Evolutionary conservation across 768 basidiomycete species (phyloP), one percentile per base, ranked within the genome.

Genomic region (Basidioascus undulatus): DNA sequence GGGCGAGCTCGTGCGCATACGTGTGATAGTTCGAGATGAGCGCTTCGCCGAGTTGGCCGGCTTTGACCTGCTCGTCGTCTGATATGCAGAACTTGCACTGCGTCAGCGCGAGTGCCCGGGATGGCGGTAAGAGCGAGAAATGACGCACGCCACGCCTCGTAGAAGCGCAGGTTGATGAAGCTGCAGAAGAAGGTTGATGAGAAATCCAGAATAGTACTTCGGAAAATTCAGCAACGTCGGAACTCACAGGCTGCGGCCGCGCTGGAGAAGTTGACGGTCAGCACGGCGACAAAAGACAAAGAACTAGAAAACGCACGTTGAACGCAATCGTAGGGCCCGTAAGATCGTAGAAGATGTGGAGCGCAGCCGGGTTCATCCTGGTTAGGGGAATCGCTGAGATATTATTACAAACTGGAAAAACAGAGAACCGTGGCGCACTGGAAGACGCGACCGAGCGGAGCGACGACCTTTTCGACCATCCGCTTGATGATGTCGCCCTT

Each of bases 251-350:
- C n/a, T n/a, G n/a, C n/a, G n/a, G n/a, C n/a, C n/a, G n/a, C n/a
- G n/a, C n/a, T n/a, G n/a, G n/a, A n/a, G n/a, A n/a, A n/a, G n/a
- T n/a, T n/a, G n/a, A n/a, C n/a, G n/a, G n/a, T n/a, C n/a, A n/a
- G n/a, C n/a, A n/a, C n/a, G n/a, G n/a, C n/a, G n/a, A n/a, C n/a
- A n/a, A n/a, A n/a, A n/a, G n/a, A n/a, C n/a, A n/a, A n/a, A n/a
- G n/a, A n/a, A n/a, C n/a, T n/a, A n/a, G n/a, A n/a, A n/a, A n/a
- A n/a, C n/a, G n/a, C n/a, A n/a, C n/a, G 55, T 94, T 98, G 64
- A 98, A 96, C 1, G 86, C 92, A 41, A 96, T 89, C 11, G 79
- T 59, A 2, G 72, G 74, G 1, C 89, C 87, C 5, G 62, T 60
- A 18, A 65, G 54, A 53, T 96, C 87, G 57, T 73, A 76, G 56